phyloP scores from a whole-genome alignment of 1,284 basidiomycete genomes.

The Cutaneotrichosporon spelunceum region DNA sequence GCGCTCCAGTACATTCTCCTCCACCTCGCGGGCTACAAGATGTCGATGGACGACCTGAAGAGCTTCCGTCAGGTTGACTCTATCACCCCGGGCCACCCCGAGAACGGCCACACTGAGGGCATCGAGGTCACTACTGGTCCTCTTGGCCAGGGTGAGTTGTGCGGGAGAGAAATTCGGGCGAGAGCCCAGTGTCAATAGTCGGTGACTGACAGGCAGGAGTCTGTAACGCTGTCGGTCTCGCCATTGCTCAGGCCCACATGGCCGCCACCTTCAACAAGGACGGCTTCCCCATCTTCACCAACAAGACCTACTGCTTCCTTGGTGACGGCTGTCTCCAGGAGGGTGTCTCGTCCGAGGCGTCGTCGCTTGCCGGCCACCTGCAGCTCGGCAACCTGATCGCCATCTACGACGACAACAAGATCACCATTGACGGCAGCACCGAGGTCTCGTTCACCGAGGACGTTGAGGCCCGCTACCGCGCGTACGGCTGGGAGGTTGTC shows the following conservation, averaged over 20 bases:
- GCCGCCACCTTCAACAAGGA: slow-evolving; percentile 86
- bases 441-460: slow-evolving; percentile 91
- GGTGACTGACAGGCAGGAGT: slow-evolving; percentile 54
- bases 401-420: slow-evolving; percentile 88
- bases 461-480: slow-evolving; percentile 77
- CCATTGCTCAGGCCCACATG: slow-evolving; percentile 87
- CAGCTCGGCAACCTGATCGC: slow-evolving; percentile 89
- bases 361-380: slow-evolving; percentile 85
- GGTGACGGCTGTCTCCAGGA: slow-evolving; percentile 97
- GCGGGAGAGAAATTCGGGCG: not conserved
- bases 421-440: slow-evolving; percentile 94
- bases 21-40: slow-evolving; percentile 52
- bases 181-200: not conserved
- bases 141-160: slow-evolving; percentile 71
- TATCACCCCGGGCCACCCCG: slow-evolving; percentile 87
- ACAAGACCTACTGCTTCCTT: slow-evolving; percentile 88
- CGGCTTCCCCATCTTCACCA: slow-evolving; percentile 77
- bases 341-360: slow-evolving; percentile 86
- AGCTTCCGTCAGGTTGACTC: slow-evolving; percentile 69
- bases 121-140: slow-evolving; percentile 96
- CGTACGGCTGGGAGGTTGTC: slow-evolving; percentile 93
- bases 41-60: slow-evolving; percentile 57
- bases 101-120: slow-evolving; percentile 81
- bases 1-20: slow-evolving; percentile 57
- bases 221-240: slow-evolving; percentile 86